phyloP scores from a whole-genome alignment of 371 early-diverging fungal genomes.

The Mortierella sp. region DNA sequence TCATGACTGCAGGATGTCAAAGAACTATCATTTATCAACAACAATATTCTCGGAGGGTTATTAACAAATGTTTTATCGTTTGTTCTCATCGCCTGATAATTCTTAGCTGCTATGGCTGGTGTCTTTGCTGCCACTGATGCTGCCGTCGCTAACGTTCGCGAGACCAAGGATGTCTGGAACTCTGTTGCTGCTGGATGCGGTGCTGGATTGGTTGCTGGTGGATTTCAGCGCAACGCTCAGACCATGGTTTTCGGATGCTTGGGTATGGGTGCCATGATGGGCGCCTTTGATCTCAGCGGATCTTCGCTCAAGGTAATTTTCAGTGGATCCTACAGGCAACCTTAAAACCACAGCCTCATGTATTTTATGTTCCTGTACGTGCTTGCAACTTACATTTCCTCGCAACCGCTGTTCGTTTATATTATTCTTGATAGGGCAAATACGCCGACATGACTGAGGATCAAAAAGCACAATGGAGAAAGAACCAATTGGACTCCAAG shows the following conservation, averaged over 20 bases:
- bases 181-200: constrained; percentile 84
- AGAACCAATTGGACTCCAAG: constrained; percentile 47
- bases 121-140: constrained; percentile 80
- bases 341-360: neutral
- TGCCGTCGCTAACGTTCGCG: constrained; percentile 70
- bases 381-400: neutral
- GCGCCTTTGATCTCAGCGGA: constrained; percentile 78
- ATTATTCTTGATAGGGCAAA: constrained; percentile 55
- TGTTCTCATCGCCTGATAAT: neutral
- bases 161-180: constrained; percentile 79
- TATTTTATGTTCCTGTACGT: too few relatives aligned
- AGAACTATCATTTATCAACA: neutral
- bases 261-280: constrained; percentile 81
- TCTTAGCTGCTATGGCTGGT: constrained; percentile 85
- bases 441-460: constrained; percentile 64
- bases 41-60: neutral
- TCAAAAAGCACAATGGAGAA: constrained; percentile 67
- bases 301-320: constrained; percentile 65
- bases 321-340: neutral
- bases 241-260: constrained; percentile 65
- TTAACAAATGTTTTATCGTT: neutral
- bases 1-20: neutral
- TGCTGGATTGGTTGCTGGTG: constrained; percentile 81
- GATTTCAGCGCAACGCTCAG: constrained; percentile 60
- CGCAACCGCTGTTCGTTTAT: neutral